Percentiles rank a stretch among this genome's conserved stretches.
These are phyloP conservation scores for Verbascum thapsus DNA, from an alignment of 257 asterid genomes.

Conservation along the genomic window DNA sequence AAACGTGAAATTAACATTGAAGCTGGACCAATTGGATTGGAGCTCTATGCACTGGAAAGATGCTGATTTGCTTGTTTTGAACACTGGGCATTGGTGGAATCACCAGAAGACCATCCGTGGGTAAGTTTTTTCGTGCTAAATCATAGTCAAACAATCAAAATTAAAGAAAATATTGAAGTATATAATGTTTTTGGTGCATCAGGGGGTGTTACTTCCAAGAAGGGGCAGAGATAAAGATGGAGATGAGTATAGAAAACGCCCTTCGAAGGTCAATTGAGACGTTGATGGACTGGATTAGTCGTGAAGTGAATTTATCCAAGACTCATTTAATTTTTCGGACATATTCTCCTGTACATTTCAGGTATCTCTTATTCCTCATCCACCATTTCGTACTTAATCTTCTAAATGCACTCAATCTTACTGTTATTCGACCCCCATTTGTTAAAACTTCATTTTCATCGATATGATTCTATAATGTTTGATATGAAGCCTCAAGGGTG, in stretches of 20 bases:
- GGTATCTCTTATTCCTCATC: conserved; percentile 39
- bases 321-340: conserved; percentile 74
- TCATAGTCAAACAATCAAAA: neutral
- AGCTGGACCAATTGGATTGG: conserved; percentile 85
- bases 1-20: conserved; percentile 65
- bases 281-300: conserved; percentile 62
- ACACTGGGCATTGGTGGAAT: conserved; percentile 99
- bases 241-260: conserved; percentile 69
- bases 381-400: too few species aligned
- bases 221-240: conserved; percentile 60
- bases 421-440: too few species aligned
- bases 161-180: too few species aligned
- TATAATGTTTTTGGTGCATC: conserved; percentile 12
- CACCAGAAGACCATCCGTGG: conserved; percentile 74
- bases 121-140: conserved; percentile 36
- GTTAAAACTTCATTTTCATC: too few species aligned
- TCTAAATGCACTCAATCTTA: too few species aligned
- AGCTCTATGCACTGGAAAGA: conserved; percentile 74
- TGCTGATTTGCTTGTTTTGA: conserved; percentile 78
- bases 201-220: conserved; percentile 96
- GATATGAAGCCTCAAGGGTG: too few species aligned
- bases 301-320: conserved; percentile 57
- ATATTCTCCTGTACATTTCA: conserved; percentile 91
- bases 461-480: too few species aligned
- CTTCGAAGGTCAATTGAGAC: conserved; percentile 63